phyloP scores from a whole-genome alignment of 1,139 yeast genomes.

The Yamadazyma sp. region DNA sequence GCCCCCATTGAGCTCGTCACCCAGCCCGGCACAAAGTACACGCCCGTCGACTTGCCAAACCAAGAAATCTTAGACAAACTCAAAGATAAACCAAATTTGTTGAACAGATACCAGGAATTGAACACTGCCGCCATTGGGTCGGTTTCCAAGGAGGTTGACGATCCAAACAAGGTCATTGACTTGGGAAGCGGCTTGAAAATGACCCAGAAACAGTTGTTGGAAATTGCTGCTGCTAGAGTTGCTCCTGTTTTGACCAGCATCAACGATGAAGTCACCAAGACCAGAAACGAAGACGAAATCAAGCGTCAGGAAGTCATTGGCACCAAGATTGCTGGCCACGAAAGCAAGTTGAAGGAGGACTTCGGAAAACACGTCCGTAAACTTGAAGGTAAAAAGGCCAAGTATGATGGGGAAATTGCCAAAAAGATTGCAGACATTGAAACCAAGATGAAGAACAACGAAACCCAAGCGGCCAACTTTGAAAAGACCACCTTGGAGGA shows the following conservation, averaged over 20 bases:
- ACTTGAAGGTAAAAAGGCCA: conserved; percentile 41
- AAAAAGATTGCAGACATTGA: conserved; percentile 33
- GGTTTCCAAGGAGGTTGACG: conserved; percentile 44
- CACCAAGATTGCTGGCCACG: conserved; percentile 41
- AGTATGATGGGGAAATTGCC: conserved; percentile 41
- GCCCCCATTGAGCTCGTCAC: conserved; percentile 34
- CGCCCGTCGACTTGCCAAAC: conserved; percentile 35
- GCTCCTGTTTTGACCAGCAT: conserved; percentile 55
- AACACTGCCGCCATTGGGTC: conserved; percentile 50
- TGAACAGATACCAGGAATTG: conserved; percentile 48
- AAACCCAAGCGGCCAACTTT: conserved; percentile 34
- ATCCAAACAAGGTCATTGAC: conserved; percentile 50
- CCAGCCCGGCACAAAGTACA: conserved; percentile 34
- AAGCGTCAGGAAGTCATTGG: conserved; percentile 42
- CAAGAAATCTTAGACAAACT: conserved; percentile 43
- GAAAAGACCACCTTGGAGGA: conserved; percentile 39
- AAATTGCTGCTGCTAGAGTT: conserved; percentile 55
- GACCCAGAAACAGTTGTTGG: conserved; percentile 57
- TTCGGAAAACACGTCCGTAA: conserved; percentile 42
- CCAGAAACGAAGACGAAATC: conserved; percentile 48
- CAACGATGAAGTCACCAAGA: conserved; percentile 50
- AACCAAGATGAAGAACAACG: conserved; percentile 28
- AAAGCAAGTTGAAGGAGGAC: conserved; percentile 41
- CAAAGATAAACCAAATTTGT: conserved; percentile 49
- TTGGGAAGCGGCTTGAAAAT: conserved; percentile 56